phyloP scores from a whole-genome alignment of 2,329 filamentous ascomycete genomes.

The Neonectria faginata region DNA sequence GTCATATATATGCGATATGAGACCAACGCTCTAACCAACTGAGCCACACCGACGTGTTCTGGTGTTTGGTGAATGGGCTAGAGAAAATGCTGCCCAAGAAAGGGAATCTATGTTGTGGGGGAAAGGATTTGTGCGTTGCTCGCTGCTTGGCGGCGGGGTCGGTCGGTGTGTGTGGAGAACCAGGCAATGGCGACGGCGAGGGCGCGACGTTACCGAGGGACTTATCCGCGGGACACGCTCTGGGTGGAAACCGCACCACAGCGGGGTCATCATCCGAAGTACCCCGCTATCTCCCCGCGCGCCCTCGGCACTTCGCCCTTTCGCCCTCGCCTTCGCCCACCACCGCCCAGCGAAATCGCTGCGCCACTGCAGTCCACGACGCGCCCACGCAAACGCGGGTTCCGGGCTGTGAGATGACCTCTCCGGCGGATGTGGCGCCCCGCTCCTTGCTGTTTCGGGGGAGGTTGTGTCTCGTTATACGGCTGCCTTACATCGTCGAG shows the following conservation, averaged over 20 bases:
- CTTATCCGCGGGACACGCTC: background rate
- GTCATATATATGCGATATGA: constrained; percentile 45
- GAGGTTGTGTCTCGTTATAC: constrained; percentile 6
- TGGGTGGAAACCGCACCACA: background rate
- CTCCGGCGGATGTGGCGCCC: constrained; percentile 17
- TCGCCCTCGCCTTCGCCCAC: background rate
- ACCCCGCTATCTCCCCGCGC: constrained; percentile 21
- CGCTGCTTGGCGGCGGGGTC: too few species aligned
- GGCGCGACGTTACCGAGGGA: constrained; percentile 4
- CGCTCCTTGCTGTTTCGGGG: constrained; percentile 21
- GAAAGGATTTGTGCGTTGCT: background rate
- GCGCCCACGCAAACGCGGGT: constrained; percentile 28
- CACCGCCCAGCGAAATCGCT: constrained; percentile 7
- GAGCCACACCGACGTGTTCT: constrained; percentile 48
- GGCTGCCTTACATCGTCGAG: constrained; percentile 9
- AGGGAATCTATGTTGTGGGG: background rate
- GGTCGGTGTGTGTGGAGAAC: background rate
- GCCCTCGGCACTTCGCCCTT: constrained; percentile 26
- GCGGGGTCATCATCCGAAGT: background rate
- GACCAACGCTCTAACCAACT: constrained; percentile 56
- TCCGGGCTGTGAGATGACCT: background rate
- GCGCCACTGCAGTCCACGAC: constrained; percentile 35
- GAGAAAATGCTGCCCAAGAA: background rate
- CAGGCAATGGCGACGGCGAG: background rate
- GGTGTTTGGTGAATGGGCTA: constrained; percentile 7